phyloP scores from a whole-genome alignment of 176 grass and related monocot genomes.

The Saccharum officinarum region DNA sequence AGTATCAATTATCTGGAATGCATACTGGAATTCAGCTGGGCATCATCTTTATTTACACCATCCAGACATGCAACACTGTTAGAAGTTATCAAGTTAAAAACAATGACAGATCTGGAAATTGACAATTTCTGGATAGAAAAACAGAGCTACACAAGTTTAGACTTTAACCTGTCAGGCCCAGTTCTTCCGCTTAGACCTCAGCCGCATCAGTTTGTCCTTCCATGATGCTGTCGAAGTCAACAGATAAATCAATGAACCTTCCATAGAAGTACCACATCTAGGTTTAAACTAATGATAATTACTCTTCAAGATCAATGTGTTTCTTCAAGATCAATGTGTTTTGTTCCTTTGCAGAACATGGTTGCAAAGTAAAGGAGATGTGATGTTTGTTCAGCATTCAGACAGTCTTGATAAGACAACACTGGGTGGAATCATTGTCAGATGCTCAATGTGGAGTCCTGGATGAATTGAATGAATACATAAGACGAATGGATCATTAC shows the following conservation, averaged over 20 bases:
- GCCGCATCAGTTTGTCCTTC: conserved; percentile 70
- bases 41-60: conserved; percentile 57
- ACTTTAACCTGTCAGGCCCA: conserved; percentile 59
- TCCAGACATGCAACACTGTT: background rate
- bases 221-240: conserved; percentile 56
- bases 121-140: background rate
- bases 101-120: background rate
- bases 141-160: background rate
- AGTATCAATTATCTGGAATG: conserved; percentile 31
- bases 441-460: background rate
- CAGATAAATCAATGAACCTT: background rate
- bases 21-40: background rate
- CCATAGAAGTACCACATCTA: background rate
- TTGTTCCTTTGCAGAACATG: background rate
- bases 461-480: background rate
- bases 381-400: background rate
- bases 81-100: background rate
- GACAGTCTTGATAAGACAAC: background rate
- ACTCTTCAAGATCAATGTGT: background rate
- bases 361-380: background rate
- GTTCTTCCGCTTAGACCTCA: conserved; percentile 81
- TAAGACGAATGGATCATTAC: conserved; percentile 37
- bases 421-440: background rate
- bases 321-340: background rate
- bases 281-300: conserved; percentile 14